Conservation (phyloP, 257 asterid genomes). For the Osmanthus fragrans region DNA sequence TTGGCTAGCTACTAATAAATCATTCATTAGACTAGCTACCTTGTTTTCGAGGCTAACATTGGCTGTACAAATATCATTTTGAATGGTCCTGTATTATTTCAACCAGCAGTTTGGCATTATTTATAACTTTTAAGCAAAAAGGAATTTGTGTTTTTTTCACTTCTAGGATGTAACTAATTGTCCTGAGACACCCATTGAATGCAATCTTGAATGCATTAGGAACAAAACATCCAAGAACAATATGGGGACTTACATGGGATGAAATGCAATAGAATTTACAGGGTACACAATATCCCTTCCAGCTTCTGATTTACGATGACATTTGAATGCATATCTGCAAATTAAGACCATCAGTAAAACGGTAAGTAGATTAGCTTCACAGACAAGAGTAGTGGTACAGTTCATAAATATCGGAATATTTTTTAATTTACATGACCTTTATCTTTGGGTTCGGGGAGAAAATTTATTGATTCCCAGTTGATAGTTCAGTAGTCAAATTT, state of each 20-base stretch:
- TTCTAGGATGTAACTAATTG: not conserved
- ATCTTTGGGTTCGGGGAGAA: not conserved
- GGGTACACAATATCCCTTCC: conserved; percentile 87
- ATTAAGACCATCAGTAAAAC: conserved; percentile 13
- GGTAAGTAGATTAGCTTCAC: not conserved
- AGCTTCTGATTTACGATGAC: conserved; percentile 86
- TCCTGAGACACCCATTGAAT: not conserved
- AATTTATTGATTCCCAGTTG: not conserved
- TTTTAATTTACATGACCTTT: not conserved
- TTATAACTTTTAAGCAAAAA: not conserved
- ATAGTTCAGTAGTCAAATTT: not conserved
- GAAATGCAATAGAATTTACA: conserved; percentile 92
- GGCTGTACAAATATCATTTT: not conserved
- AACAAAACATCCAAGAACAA: not conserved
- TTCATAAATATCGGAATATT: not conserved
- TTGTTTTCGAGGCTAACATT: not conserved
- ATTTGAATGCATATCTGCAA: conserved; percentile 88
- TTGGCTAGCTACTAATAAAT: not conserved
- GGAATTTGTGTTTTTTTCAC: not conserved
- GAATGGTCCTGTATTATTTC: not conserved
- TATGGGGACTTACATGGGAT: conserved; percentile 70
- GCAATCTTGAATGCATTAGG: not conserved
- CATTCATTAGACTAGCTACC: not conserved
- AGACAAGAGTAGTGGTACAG: not conserved
- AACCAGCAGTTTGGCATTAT: not conserved